These are phyloP conservation scores for Ophiorrhiza pumila DNA, from an alignment of 257 asterid species.

Conservation along the genomic window DNA sequence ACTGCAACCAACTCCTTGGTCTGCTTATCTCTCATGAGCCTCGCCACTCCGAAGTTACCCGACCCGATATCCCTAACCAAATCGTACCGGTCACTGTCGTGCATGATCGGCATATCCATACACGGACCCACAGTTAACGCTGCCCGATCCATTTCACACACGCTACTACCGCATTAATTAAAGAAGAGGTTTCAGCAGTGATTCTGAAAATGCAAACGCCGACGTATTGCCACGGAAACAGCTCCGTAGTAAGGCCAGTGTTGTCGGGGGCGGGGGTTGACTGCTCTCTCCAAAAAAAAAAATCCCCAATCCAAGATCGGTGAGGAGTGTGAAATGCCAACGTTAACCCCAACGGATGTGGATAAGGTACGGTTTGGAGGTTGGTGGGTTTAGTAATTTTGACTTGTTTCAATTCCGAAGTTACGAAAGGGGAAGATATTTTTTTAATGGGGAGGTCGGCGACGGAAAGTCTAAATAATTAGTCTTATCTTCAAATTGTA, in stretches of 20 bases:
- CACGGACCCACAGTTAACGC: conserved; percentile 46
- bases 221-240: background rate
- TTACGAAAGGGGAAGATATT: no score
- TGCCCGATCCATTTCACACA: conserved; percentile 62
- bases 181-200: background rate
- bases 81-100: conserved; percentile 86
- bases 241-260: no score
- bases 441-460: conserved; percentile 19
- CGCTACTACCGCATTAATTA: background rate
- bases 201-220: background rate
- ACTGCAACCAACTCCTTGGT: conserved; percentile 80
- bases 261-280: no score
- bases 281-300: no score
- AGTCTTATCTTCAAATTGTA: background rate
- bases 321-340: conserved; percentile 13
- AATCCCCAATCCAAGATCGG: no score
- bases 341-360: no score
- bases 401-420: no score
- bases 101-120: conserved; percentile 94
- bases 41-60: conserved; percentile 83
- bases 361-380: background rate
- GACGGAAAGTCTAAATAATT: background rate
- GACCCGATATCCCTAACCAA: conserved; percentile 77
- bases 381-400: conserved; percentile 9
- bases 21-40: conserved; percentile 77